Base-by-base conservation (phyloP, 805 yeast genomes). In the Saccharomycopsis amapae region DNA sequence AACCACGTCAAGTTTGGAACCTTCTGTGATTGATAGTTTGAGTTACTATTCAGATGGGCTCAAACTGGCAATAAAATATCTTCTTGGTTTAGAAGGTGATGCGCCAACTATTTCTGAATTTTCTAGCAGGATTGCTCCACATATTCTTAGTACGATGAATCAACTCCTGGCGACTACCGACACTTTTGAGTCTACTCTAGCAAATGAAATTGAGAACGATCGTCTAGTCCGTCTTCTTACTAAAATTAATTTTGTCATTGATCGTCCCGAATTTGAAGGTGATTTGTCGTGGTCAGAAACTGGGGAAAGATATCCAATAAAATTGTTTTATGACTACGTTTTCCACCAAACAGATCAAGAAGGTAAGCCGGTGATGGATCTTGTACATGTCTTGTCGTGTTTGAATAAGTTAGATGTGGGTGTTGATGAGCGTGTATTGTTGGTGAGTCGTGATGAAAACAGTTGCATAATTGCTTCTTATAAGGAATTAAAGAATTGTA, bases 361-460 rank as follows among this genome's bases (percentile, higher is more conserved):
- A 20, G 96, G 96, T 12, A 73, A 73, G 55, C 88, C 95, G 2
- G 75, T 79, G 1, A 66, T 87, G 47, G 96, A 93, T 62, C 68
- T 93, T 55, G 80, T 88, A 1, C 87, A 87, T 60, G 89, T 88
- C 4, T 66, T 93, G 50, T 69, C 77, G 41, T 76, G 83, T 56
- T 67, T 93, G 57, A 90, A 90, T 64, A 93, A 90, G 63, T 68
- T 93, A 53, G 98, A 93, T 59, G 94, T 90, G 4, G 97, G 97
- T 1, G 73, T 82, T 28, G 88, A 85, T 42, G 98, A 93, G 63
- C 79, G 76, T 54, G 64, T 93, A 13, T 66, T 89, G 60, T 71
- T 93, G 43, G 86, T 87, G 1, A 81, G 93, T 28, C 75, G 82
- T 9, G 96, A 89, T 61, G 95, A 87, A 59, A 81, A 79, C 67